phyloP scores from a whole-genome alignment of 2,329 filamentous ascomycete species.

The Penicillium thymicola region DNA sequence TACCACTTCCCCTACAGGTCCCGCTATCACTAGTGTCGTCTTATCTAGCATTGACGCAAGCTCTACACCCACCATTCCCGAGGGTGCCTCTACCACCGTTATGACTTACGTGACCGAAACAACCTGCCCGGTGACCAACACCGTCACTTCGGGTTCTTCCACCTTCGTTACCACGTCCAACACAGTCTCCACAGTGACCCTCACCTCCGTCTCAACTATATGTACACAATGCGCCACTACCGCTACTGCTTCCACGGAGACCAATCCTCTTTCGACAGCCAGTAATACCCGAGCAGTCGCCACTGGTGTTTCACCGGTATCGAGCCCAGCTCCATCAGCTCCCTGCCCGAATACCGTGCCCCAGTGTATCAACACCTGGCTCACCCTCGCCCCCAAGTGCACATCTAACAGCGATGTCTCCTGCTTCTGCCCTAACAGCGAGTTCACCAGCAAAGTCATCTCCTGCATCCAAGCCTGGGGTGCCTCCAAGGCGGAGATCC shows the following conservation, averaged over 20 bases:
- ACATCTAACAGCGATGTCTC: constrained; percentile 73
- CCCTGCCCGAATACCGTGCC: constrained; percentile 70
- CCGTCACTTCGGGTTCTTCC: constrained; percentile 14
- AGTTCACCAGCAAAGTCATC: constrained; percentile 77
- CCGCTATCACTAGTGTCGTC: constrained; percentile 1
- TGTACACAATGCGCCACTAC: constrained; percentile 20
- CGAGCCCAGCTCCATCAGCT: constrained; percentile 28
- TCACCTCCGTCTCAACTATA: constrained; percentile 23
- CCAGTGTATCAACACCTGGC: constrained; percentile 88
- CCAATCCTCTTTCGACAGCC: neutral
- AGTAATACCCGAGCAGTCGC: constrained; percentile 3
- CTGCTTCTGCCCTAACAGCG: constrained; percentile 81
- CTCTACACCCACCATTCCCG: constrained; percentile 12
- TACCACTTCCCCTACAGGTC: constrained; percentile 32
- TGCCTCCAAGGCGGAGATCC: constrained; percentile 61
- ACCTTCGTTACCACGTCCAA: constrained; percentile 16
- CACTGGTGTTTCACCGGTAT: constrained; percentile 19
- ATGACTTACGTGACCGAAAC: constrained; percentile 16
- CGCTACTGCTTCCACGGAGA: constrained; percentile 18
- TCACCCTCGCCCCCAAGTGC: constrained; percentile 67
- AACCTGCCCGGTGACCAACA: constrained; percentile 17
- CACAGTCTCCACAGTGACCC: constrained; percentile 17
- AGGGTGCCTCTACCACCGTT: constrained; percentile 12
- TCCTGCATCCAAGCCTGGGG: constrained; percentile 77
- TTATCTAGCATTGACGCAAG: constrained; percentile 5